Evolutionary conservation across 2,329 filamentous ascomycete genomes (phyloP), one percentile per base, ranked within the genome.

Genomic region (Colletotrichum tamarilloi): DNA sequence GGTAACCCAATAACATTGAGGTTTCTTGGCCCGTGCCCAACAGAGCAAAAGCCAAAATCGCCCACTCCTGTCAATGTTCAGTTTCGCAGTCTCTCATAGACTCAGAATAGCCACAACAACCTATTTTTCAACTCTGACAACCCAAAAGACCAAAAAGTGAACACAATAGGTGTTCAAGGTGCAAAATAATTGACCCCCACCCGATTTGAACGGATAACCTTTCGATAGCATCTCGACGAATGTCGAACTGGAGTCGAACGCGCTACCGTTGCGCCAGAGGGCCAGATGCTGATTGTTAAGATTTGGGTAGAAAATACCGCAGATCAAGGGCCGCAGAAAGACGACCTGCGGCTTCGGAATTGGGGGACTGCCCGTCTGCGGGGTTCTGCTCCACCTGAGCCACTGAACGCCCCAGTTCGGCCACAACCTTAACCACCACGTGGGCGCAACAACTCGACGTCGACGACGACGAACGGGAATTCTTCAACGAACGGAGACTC

Each of bases 121-220:
- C 7, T 5, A 5, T 16, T 35, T 35, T 19, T 12, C 14, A 7
- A 5, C 24, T 6, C n/a, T n/a, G n/a, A n/a, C n/a, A n/a, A n/a
- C n/a, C n/a, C n/a, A n/a, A n/a, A n/a, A n/a, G n/a, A n/a, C n/a
- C n/a, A n/a, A n/a, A n/a, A n/a, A n/a, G n/a, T n/a, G n/a, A n/a
- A n/a, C n/a, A n/a, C n/a, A n/a, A n/a, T n/a, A n/a, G n/a, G n/a
- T n/a, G n/a, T n/a, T n/a, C n/a, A n/a, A n/a, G n/a, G n/a, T n/a
- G n/a, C 30, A 72, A 69, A 69, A 69, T 0, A 4, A 2, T 3
- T 73, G 71, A 73, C 62, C 71, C 71, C 62, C 52, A 71, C 71
- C 71, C 62, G 71, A 71, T 73, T 73, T 62, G 71, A 73, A 73
- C 71, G 62, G 71, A 73, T 73, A 73, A 73, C 71, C 71, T 73